Evolutionary conservation across 176 grass and related monocot species (phyloP), one percentile per base, ranked within the genome.

Genomic region (Zizania latifolia): DNA sequence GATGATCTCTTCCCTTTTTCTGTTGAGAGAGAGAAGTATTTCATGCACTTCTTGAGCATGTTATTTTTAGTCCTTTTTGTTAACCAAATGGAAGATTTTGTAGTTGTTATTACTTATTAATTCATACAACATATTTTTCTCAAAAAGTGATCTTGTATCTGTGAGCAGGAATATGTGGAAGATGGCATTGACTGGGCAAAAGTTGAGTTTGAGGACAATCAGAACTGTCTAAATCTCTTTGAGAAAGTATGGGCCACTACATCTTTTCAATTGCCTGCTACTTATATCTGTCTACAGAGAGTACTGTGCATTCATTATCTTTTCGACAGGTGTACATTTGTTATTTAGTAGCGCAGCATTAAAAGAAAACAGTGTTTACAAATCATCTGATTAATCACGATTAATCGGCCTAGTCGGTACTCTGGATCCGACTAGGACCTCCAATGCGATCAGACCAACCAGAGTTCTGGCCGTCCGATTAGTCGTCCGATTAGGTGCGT

Each of bases 121-220:
- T 26, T 68, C 4, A 65, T 10, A 10, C 2, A 0, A 37, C 3
- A 23, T 19, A 37, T 19, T 32, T 62, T 74, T 75, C 17, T 21
- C 68, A 45, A 16, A 54, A 69, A 23, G 51, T 8, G 0, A 14
- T 37, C 24, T 65, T 46, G 17, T 62, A 75, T 78, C 14, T 71
- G 33, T 75, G 40, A 44, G 27, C 84, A 93, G 91, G 95, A 99
- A 83, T 99, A 99, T 71, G 76, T 94, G 76, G 89, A 99, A 58
- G 95, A 99, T 77, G 95, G 95, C 66, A 99, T 99, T 53, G 95
- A 99, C 76, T 99, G 95, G 95, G 84, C 89, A 63, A 99, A 99
- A 68, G 95, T 99, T 79, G 89, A 99, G 29, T 99, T 99, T 79
- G 95, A 94, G 72, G 95, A 99, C 69, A 99, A 99, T 44, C 78